Evolutionary conservation across 495 filamentous ascomycete genomes (phyloP), one percentile per base, ranked within the genome.

Genomic region (Neurospora sp.): DNA sequence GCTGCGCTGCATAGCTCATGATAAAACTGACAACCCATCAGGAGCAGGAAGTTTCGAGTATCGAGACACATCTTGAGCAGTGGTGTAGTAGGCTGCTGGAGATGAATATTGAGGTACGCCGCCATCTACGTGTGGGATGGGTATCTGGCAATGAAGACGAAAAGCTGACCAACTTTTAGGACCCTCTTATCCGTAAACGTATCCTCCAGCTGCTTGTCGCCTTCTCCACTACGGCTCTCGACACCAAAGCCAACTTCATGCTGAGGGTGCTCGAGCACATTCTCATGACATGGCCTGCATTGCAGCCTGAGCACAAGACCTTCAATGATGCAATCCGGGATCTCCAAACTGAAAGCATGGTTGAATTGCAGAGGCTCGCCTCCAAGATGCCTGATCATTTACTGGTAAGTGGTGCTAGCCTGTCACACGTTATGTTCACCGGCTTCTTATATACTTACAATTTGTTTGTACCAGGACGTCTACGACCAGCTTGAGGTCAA

Each of bases 251-350:
- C 2, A 86, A 85, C 37, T 93, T 97, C 80, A 96, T 96, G 76
- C 83, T 97, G 39, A 93, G 90, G 74, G 91, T 97, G 35, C 86
- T 98, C 10, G 93, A 97, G 77, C 92, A 97, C 77, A 93, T 96
- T 71, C 88, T 99, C 38, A 91, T 94, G 80, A 93, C 92, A 38
- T 88, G 90, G 75, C 89, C 92, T 35, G 85, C 86, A 7, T 88
- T 93, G 44, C 86, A 92, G 65, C 88, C 90, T 0, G 86, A 88
- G 37, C 89, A 89, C 75, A 86, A 87, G 35, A 83, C 87, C 31
- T 98, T 95, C 81, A 92, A 91, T 7, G 96, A 98, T 73, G 93
- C 96, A n/a, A 90, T 97, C 35, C 93, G 93, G 73, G 92, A 95
- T 70, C 86, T 99, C 3, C 93, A 97, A 78, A 87, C 84, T 0